Conservation (phyloP, 768 basidiomycete genomes). For the Krasilnikovozyma curviuscula region DNA sequence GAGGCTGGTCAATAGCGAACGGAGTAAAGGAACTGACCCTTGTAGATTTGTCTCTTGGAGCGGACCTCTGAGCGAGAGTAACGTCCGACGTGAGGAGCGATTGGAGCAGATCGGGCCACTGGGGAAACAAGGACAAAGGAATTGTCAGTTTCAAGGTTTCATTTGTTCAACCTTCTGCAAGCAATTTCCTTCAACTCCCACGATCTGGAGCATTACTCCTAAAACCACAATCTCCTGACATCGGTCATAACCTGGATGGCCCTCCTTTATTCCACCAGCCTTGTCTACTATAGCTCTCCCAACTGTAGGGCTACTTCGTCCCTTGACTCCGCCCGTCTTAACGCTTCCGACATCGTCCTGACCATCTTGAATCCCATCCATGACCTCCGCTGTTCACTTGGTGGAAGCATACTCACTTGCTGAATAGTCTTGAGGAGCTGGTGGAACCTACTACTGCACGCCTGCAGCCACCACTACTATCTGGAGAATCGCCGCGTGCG, state of each 20-base stretch:
- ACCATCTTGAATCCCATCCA: too few relatives aligned
- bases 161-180: neutral
- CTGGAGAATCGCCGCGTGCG: too few relatives aligned
- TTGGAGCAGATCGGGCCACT: constrained; percentile 40
- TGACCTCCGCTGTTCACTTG: too few relatives aligned
- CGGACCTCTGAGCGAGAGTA: constrained; percentile 64
- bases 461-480: too few relatives aligned
- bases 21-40: constrained; percentile 33
- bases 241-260: neutral
- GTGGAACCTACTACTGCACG: too few relatives aligned
- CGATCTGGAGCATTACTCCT: neutral
- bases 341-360: too few relatives aligned
- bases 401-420: too few relatives aligned
- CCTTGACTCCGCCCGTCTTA: too few relatives aligned
- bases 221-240: neutral
- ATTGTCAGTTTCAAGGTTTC: neutral
- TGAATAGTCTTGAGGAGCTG: too few relatives aligned
- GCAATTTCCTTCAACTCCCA: neutral
- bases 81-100: constrained; percentile 62
- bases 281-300: too few relatives aligned
- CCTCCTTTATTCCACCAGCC: neutral
- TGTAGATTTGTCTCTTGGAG: constrained; percentile 63
- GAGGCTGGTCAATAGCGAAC: neutral
- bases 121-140: neutral
- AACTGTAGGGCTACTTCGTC: too few relatives aligned